These are phyloP conservation scores for Mycena galopus DNA, from an alignment of 768 basidiomycete genomes.

Conservation along the genomic window DNA sequence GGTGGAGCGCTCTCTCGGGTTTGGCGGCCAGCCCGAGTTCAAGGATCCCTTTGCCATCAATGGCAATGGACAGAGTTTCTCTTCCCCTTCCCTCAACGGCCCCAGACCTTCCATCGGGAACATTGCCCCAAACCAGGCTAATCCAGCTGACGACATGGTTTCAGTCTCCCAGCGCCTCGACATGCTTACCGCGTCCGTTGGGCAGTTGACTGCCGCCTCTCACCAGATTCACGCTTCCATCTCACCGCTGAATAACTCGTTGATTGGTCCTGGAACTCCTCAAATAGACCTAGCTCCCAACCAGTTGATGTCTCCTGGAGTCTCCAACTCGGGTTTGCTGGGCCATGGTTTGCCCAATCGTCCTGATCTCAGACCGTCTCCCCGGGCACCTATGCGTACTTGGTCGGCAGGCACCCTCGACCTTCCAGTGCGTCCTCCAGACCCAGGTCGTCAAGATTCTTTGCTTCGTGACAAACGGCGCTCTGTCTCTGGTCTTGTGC, in stretches of 20 bases:
- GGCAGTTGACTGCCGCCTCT: conserved; percentile 84
- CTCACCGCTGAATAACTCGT: conserved; percentile 55
- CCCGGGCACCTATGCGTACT: conserved; percentile 79
- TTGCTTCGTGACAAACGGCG: conserved; percentile 78
- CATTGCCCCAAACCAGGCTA: conserved; percentile 79
- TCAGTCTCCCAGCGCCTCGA: conserved; percentile 84
- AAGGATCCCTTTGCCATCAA: conserved; percentile 82
- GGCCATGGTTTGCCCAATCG: conserved; percentile 76
- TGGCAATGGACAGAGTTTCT: conserved; percentile 50
- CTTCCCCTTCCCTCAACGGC: conserved; percentile 52
- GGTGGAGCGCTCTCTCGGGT: conserved; percentile 72
- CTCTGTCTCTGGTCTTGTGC: conserved; percentile 75
- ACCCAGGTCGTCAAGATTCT: conserved; percentile 59
- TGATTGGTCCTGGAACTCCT: conserved; percentile 53
- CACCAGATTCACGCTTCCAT: conserved; percentile 71
- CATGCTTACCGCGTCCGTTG: conserved; percentile 86
- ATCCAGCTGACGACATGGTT: conserved; percentile 77
- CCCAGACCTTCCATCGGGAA: conserved; percentile 76
- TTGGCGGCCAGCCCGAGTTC: conserved; percentile 75
- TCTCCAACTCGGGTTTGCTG: conserved; percentile 57
- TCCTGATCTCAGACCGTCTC: conserved; percentile 69
- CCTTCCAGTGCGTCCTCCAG: conserved; percentile 71
- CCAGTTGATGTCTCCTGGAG: conserved; percentile 57
- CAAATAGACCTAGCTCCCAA: conserved; percentile 65
- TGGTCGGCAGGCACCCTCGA: conserved; percentile 90